Percentiles rank a stretch among this genome's conserved stretches.
Evolutionary conservation across 2,329 filamentous ascomycete genomes (phyloP).

Genomic region (Pyrenochaeta sp.): DNA sequence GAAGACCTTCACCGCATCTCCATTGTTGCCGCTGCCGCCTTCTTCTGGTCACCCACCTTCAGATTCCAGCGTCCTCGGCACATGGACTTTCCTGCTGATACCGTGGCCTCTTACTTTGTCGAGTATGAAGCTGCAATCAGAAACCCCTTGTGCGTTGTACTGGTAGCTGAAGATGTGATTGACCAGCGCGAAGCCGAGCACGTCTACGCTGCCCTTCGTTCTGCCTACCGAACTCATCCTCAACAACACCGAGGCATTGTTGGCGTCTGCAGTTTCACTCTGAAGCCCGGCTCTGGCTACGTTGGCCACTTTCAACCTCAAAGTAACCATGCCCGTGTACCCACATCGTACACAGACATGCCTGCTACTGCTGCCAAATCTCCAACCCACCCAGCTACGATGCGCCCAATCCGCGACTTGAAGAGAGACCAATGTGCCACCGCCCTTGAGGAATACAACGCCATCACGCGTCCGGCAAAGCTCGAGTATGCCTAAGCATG

Average conservation of each 20-base stretch:
- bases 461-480: constrained; percentile 32
- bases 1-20: constrained; percentile 36
- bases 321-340: constrained; percentile 23
- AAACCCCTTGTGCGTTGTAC: constrained; percentile 22
- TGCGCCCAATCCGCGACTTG: not conserved
- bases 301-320: constrained; percentile 24
- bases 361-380: constrained; percentile 13
- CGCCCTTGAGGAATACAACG: constrained; percentile 26
- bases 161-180: constrained; percentile 25
- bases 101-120: constrained; percentile 25
- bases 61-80: constrained; percentile 35
- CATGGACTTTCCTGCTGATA: constrained; percentile 31
- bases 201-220: constrained; percentile 32
- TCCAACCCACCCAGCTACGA: not conserved
- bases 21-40: constrained; percentile 38
- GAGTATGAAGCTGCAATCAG: constrained; percentile 26
- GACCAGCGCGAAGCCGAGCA: constrained; percentile 17
- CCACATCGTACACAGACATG: constrained; percentile 3
- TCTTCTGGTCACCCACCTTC: constrained; percentile 41
- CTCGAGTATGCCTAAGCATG: constrained; percentile 21
- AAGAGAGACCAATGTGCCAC: constrained; percentile 29
- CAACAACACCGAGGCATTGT: constrained; percentile 22
- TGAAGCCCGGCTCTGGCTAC: constrained; percentile 31
- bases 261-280: constrained; percentile 33
- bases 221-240: constrained; percentile 11